phyloP scores from a whole-genome alignment of 2,329 filamentous ascomycete genomes.

The Fusarium nanum region DNA sequence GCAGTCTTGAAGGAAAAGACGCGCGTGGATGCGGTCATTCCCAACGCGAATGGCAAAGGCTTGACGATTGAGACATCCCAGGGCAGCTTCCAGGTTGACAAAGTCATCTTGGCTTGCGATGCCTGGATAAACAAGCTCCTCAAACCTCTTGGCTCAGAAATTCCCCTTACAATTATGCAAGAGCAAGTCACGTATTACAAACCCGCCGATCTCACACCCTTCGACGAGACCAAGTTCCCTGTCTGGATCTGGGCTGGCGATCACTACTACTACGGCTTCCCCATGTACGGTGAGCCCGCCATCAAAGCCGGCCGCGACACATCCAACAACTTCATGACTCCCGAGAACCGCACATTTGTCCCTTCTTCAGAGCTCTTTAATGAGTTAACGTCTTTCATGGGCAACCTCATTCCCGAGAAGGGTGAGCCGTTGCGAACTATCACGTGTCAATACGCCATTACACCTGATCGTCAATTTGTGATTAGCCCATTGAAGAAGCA shows the following conservation, averaged over 20 bases:
- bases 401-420: constrained; percentile 16
- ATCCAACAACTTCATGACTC: constrained; percentile 28
- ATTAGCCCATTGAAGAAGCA: constrained; percentile 36
- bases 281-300: constrained; percentile 30
- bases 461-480: constrained; percentile 41
- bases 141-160: constrained; percentile 15
- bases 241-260: constrained; percentile 37
- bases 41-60: background rate
- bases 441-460: constrained; percentile 45
- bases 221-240: constrained; percentile 22
- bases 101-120: constrained; percentile 29
- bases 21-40: constrained; percentile 5
- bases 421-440: constrained; percentile 36
- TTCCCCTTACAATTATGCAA: constrained; percentile 38
- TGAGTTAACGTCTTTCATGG: constrained; percentile 21
- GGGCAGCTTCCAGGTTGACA: constrained; percentile 18
- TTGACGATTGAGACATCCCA: constrained; percentile 22
- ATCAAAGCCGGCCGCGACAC: constrained; percentile 37
- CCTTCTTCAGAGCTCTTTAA: constrained; percentile 10
- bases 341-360: constrained; percentile 30
- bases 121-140: constrained; percentile 38
- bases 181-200: constrained; percentile 41
- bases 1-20: constrained; percentile 31
- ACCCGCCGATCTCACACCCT: constrained; percentile 5
- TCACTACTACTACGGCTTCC: constrained; percentile 25